Conservation (phyloP, 2,329 filamentous ascomycete genomes). For the Furcasterigmium furcatum region DNA sequence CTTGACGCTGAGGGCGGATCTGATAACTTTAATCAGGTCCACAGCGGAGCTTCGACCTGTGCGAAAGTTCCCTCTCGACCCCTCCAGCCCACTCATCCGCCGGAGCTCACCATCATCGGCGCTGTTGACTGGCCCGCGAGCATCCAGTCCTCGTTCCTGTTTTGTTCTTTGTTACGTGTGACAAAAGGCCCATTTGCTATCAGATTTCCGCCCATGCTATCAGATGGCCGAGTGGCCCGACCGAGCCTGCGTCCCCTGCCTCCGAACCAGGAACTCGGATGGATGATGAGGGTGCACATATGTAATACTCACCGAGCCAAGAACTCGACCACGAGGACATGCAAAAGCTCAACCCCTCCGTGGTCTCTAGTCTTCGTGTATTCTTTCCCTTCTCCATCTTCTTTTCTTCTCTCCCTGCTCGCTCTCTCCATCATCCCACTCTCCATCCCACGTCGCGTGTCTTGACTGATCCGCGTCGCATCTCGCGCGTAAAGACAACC, state of each 20-base stretch:
- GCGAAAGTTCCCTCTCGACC: neutral
- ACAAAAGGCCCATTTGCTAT: too few species aligned
- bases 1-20: constrained; percentile 10
- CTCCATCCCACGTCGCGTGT: constrained; percentile 3
- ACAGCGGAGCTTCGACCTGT: constrained; percentile 4
- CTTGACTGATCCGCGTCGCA: too few species aligned
- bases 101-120: neutral
- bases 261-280: too few species aligned
- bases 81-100: neutral
- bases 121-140: neutral
- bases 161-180: too few species aligned
- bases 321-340: neutral
- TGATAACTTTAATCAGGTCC: constrained; percentile 15
- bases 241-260: too few species aligned
- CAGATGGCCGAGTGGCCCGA: neutral
- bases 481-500: too few species aligned
- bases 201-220: too few species aligned
- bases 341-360: neutral
- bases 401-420: constrained; percentile 1
- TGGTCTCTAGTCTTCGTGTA: neutral
- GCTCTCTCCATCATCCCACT: constrained; percentile 4
- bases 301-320: too few species aligned
- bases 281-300: too few species aligned
- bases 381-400: neutral
- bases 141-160: neutral